Conservation (phyloP, 768 basidiomycete species). For the Flagelloscypha sp. region DNA sequence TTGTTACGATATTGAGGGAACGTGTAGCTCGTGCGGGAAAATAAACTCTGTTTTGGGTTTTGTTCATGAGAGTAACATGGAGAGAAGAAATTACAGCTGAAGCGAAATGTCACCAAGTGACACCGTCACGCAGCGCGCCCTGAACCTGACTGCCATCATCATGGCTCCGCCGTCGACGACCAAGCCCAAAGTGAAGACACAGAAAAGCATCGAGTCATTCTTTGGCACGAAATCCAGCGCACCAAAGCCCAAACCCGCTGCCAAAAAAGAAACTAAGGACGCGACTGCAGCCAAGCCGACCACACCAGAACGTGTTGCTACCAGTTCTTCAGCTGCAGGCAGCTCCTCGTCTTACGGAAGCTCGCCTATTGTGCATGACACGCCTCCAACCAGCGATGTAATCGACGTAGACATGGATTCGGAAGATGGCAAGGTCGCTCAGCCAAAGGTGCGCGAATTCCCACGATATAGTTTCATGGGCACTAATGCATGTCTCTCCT, state of each 20-base stretch:
- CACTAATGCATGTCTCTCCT: slow-evolving; percentile 1
- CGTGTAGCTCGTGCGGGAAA: slow-evolving; percentile 7
- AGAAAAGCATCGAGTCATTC: slow-evolving; percentile 69
- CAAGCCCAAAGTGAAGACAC: no score
- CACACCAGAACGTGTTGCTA: slow-evolving; percentile 12
- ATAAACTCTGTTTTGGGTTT: no score
- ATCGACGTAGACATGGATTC: slow-evolving; percentile 69
- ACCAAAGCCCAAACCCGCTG: slow-evolving; percentile 16
- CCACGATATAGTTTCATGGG: neutral
- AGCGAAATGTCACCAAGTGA: no score
- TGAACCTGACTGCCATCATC: no score
- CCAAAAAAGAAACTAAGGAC: slow-evolving; percentile 1
- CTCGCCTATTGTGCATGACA: slow-evolving; percentile 39
- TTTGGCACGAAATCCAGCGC: slow-evolving; percentile 36
- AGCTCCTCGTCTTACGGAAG: slow-evolving; percentile 39
- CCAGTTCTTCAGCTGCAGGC: slow-evolving; percentile 31
- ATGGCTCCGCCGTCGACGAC: no score
- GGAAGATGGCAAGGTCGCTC: slow-evolving; percentile 32
- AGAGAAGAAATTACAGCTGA: no score
- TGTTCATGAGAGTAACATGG: no score
- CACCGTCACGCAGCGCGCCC: no score
- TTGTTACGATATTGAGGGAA: slow-evolving; percentile 22
- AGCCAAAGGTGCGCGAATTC: slow-evolving; percentile 23
- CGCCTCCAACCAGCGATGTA: slow-evolving; percentile 72
- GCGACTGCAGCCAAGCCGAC: slow-evolving; percentile 11